These are phyloP conservation scores for Ceratocystiopsis brevicomis DNA, from an alignment of 2,329 filamentous ascomycete genomes.

Conservation along the genomic window DNA sequence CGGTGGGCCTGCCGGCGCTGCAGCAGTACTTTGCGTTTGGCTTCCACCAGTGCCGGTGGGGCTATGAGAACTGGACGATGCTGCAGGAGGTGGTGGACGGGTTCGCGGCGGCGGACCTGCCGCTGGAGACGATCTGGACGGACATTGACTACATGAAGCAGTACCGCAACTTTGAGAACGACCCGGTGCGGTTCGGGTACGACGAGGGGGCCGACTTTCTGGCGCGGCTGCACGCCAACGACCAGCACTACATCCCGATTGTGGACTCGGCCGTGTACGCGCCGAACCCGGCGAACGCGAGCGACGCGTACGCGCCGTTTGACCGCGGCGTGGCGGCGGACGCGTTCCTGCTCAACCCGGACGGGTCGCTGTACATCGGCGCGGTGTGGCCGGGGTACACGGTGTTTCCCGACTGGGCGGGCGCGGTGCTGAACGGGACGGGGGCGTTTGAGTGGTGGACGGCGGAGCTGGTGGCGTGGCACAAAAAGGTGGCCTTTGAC, in stretches of 20 bases:
- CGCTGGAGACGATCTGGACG: constrained; percentile 54
- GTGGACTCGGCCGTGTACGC: constrained; percentile 52
- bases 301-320: constrained; percentile 48
- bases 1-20: constrained; percentile 54
- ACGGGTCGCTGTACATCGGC: constrained; percentile 38
- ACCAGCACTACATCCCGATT: constrained; percentile 56
- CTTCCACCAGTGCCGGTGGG: constrained; percentile 71
- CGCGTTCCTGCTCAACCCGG: constrained; percentile 34
- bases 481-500: constrained; percentile 25
- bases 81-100: constrained; percentile 47
- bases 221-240: constrained; percentile 38
- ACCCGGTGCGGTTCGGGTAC: constrained; percentile 37
- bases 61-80: constrained; percentile 55
- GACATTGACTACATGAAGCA: constrained; percentile 54
- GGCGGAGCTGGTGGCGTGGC: constrained; percentile 24
- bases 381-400: constrained; percentile 59
- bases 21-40: constrained; percentile 70
- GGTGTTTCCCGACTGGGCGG: constrained; percentile 48
- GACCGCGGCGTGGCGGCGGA: constrained; percentile 39
- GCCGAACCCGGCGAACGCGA: constrained; percentile 47
- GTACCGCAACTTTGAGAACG: constrained; percentile 43
- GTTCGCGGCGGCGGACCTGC: constrained; percentile 45
- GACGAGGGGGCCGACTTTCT: constrained; percentile 41
- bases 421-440: constrained; percentile 39
- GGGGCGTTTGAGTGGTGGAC: constrained; percentile 46